Evolutionary conservation across 768 basidiomycete genomes (phyloP).

Genomic region (Grammothele lineata): DNA sequence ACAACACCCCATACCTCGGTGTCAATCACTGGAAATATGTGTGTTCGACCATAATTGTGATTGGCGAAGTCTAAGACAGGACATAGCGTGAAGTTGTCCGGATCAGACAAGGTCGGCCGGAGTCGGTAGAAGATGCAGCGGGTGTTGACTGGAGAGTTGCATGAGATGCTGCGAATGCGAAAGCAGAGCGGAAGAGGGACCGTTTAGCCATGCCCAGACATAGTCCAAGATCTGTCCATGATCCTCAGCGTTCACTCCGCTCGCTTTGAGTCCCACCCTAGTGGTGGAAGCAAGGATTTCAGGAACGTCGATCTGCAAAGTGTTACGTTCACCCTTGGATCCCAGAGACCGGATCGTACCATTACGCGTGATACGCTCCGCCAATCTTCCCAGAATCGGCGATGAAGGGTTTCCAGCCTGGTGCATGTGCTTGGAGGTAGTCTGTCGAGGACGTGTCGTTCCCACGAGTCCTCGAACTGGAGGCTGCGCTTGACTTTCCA

Average conservation of each 20-base stretch:
- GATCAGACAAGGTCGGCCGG: conserved; percentile 42
- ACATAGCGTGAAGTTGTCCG: conserved; percentile 81
- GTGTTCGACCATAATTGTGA: conserved; percentile 45
- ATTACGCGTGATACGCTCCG: conserved; percentile 42
- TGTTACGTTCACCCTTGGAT: not conserved
- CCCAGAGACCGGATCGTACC: conserved; percentile 34
- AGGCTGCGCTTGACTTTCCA: conserved; percentile 46
- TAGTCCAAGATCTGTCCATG: conserved; percentile 33
- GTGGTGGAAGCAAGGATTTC: not conserved
- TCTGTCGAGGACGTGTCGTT: conserved; percentile 30
- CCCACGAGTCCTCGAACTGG: conserved; percentile 9
- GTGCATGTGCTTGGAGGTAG: conserved; percentile 46
- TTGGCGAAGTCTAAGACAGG: conserved; percentile 93
- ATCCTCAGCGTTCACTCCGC: not conserved
- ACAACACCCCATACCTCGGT: conserved; percentile 33
- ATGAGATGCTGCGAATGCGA: not conserved
- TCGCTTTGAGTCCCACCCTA: too few species aligned
- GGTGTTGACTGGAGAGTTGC: conserved; percentile 68
- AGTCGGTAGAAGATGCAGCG: conserved; percentile 78
- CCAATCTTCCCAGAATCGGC: conserved; percentile 61
- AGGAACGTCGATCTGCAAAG: conserved; percentile 5
- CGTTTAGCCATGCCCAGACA: conserved; percentile 92
- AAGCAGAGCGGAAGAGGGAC: conserved; percentile 33
- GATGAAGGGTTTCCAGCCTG: conserved; percentile 39
- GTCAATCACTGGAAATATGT: conserved; percentile 38